phyloP scores from a whole-genome alignment of 1,284 basidiomycete species.

The Meira miltonrushii region DNA sequence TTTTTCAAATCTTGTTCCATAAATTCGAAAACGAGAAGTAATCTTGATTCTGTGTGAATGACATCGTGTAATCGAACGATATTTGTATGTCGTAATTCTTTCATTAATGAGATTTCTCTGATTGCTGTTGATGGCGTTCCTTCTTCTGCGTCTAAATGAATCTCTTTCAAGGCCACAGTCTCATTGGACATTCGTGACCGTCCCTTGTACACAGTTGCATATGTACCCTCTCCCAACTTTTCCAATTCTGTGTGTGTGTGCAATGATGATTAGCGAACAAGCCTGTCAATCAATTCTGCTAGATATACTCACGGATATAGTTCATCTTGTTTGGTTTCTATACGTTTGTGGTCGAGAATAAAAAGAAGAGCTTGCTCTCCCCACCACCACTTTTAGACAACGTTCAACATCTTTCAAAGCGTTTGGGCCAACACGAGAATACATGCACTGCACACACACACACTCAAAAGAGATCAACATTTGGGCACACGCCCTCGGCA shows the following conservation, averaged over 20 bases:
- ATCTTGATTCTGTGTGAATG: constrained; percentile 88
- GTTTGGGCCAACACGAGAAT: too few species aligned
- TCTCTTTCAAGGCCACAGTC: constrained; percentile 68
- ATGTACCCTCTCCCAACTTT: constrained; percentile 52
- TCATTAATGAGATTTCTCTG: constrained; percentile 92
- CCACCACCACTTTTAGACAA: too few species aligned
- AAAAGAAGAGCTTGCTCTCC: too few species aligned
- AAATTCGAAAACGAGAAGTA: constrained; percentile 97
- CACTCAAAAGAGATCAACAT: too few species aligned
- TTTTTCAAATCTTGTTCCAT: constrained; percentile 98
- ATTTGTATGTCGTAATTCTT: constrained; percentile 90
- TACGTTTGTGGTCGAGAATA: too few species aligned
- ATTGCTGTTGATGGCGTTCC: constrained; percentile 91
- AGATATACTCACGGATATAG: constrained; percentile 35
- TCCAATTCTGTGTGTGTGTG: constrained; percentile 33
- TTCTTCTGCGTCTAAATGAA: constrained; percentile 90
- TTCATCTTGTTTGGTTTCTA: constrained; percentile 27
- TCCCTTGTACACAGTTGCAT: constrained; percentile 52
- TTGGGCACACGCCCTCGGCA: too few species aligned
- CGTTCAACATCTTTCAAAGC: too few species aligned
- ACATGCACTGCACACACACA: too few species aligned
- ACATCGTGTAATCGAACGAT: constrained; percentile 96
- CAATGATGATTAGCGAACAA: neutral
- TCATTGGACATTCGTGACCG: constrained; percentile 49
- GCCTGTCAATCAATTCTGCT: neutral